Base-by-base conservation (phyloP, 805 yeast genomes). In the Saccharomycopsis capsularis region DNA sequence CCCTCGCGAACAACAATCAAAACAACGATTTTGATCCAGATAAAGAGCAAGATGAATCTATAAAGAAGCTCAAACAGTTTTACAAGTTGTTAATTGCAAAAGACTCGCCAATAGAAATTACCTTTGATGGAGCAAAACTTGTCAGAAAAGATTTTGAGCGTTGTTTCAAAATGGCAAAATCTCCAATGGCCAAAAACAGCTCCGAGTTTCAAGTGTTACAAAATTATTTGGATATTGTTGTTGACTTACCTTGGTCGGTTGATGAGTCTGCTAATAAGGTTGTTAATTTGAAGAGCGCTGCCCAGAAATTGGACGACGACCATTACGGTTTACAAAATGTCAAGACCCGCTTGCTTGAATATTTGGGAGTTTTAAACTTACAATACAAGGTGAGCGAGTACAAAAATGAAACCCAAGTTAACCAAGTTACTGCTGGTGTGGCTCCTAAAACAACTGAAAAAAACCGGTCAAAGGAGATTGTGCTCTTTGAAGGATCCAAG, bases 271-370 rank as follows among this genome's bases (percentile, higher is more conserved):
- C 56, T 11, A 49, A 48, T 25, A 55, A 55, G 15, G 24, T 40
- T 11, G 53, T 56, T n/a, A 77, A 82, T 55, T 61, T 86, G 16
- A 61, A 59, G 1, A 62, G 60, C 13, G 87, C 91, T 0, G 70
- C 74, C 50, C 58, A 63, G n/a, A 74, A 74, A 44, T 69, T 86
- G 23, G 85, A 86, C 56, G 66, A 69, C n/a, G 95, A 86, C 58
- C 95, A 86, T 60, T 83, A 78, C 59, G 95, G 95, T 0, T 71
- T 86, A 57, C 75, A 76, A 39, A 75, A 76, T 52, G 91, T 84
- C 41, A 88, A 88, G 63, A 80, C 75, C 55, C 70, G 96, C 43
- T 71, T 88, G 35, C 61, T 88, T 21, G 95, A 88, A 62, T 86
- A 87, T 61, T 68, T 88, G 27, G 88, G 93, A 3, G 89, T 88